Evolutionary conservation across 2,329 filamentous ascomycete genomes (phyloP), one percentile per base, ranked within the genome.

Genomic region (Juglanconis sp.): DNA sequence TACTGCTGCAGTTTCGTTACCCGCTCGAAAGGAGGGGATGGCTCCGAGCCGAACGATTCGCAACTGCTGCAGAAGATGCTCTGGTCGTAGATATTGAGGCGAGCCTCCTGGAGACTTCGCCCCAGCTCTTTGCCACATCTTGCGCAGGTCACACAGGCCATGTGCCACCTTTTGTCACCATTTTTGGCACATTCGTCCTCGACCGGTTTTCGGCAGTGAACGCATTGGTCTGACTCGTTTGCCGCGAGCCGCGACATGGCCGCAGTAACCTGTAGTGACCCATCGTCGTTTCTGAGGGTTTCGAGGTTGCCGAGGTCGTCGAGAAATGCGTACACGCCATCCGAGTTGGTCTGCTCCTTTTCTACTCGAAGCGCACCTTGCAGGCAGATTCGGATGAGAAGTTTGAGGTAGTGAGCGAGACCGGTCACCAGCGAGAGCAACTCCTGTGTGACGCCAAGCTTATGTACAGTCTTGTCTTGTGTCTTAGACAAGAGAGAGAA

Each of bases 341-440:
- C 87, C 1, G 89, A 81, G 34, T 83, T 88, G 56, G 83, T 81
- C 53, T 87, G 88, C 69, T 98, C 94, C 59, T 92, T 88, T 74
- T 99, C 95, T 44, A 98, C 84, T 69, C 92, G 94, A 51, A 99
- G 79, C 6, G 95, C 89, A 36, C 94, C 95, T 72, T 98, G 96
- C 34, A 99, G 83, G 71, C 95, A 97, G 68, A 99, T 99, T 53
- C 95, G 87, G 68, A 99, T 99, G 62, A 99, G 85, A 38, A 99
- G 88, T 75, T 99, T 99, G 57, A 99, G 85, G 71, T 99, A 99
- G 74, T 99, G 95, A 17, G 95, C 95, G 55, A 99, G 83, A 40
- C 95, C 94, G 44, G 95, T 99, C 56, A 99, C 95, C 7, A 99
- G 83, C 6, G 94, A 96, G n/a, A 99, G 78, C n/a, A 99, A 83